Percentiles rank a stretch among this genome's conserved stretches.
These are phyloP conservation scores for Otatea glauca DNA, from an alignment of 176 grass and related monocot species.

Conservation along the genomic window DNA sequence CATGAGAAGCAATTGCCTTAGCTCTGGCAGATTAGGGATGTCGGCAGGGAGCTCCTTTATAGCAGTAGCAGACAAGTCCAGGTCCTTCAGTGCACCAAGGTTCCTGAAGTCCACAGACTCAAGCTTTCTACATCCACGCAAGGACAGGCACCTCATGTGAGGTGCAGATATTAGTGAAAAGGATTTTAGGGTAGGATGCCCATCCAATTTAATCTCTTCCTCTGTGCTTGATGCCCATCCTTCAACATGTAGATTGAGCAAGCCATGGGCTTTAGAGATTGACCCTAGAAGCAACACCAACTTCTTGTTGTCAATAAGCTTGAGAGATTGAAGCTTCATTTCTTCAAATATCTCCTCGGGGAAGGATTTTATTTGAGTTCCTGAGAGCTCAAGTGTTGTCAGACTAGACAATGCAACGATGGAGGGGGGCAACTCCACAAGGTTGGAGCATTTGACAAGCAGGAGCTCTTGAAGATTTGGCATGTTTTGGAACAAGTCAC, in stretches of 20 bases:
- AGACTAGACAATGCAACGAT: neutral
- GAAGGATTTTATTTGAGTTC: neutral
- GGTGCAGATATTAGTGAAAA: neutral
- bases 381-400: neutral
- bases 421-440: neutral
- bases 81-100: constrained; percentile 7
- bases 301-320: neutral
- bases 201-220: neutral
- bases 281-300: neutral
- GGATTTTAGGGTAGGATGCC: neutral
- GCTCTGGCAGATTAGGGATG: neutral
- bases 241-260: neutral
- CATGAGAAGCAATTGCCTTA: neutral
- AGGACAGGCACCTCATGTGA: neutral
- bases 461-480: neutral
- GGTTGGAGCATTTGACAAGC: neutral
- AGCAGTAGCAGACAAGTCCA: neutral
- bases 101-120: constrained; percentile 9
- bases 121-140: neutral
- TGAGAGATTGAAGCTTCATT: neutral
- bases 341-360: neutral
- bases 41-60: neutral
- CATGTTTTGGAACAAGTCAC: neutral
- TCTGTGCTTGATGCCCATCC: neutral
- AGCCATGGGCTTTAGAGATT: neutral